These are phyloP conservation scores for Rutidosis leptorrhynchoides DNA, from an alignment of 129 eudicot genomes.

Conservation along the genomic window DNA sequence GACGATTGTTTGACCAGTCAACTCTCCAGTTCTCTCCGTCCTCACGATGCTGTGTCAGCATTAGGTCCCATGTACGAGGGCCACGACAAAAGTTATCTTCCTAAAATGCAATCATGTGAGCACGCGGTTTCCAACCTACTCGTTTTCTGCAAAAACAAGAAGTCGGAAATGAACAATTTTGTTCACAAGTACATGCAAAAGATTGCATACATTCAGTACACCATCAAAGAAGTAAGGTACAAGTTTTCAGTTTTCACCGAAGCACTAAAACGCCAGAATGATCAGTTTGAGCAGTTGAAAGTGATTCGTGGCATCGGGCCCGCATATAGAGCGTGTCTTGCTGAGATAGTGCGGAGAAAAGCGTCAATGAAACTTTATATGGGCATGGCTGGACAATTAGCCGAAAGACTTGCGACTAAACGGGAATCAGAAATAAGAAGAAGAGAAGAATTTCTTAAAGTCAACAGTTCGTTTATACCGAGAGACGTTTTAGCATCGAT, in stretches of 20 bases:
- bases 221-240: slow-evolving; percentile 77
- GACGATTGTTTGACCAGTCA: slow-evolving; percentile 76
- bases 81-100: slow-evolving; percentile 77
- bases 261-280: slow-evolving; percentile 84
- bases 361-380: slow-evolving; percentile 90
- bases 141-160: slow-evolving; percentile 59
- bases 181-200: slow-evolving; percentile 93
- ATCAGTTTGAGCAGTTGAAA: slow-evolving; percentile 76
- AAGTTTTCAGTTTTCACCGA: slow-evolving; percentile 88
- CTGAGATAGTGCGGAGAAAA: slow-evolving; percentile 91
- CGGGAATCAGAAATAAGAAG: slow-evolving; percentile 79
- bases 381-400: slow-evolving; percentile 98
- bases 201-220: slow-evolving; percentile 82
- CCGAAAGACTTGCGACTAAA: slow-evolving; percentile 82
- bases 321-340: slow-evolving; percentile 89
- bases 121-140: slow-evolving; percentile 62
- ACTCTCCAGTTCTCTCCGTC: slow-evolving; percentile 79
- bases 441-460: slow-evolving; percentile 79
- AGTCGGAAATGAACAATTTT: slow-evolving; percentile 75
- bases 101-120: slow-evolving; percentile 78
- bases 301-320: slow-evolving; percentile 76
- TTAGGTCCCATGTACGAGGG: slow-evolving; percentile 94
- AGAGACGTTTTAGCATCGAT: slow-evolving; percentile 77
- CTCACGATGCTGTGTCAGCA: slow-evolving; percentile 98
- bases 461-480: slow-evolving; percentile 66